Base-by-base conservation (phyloP, 805 yeast species). In the Candida nemodendra region DNA sequence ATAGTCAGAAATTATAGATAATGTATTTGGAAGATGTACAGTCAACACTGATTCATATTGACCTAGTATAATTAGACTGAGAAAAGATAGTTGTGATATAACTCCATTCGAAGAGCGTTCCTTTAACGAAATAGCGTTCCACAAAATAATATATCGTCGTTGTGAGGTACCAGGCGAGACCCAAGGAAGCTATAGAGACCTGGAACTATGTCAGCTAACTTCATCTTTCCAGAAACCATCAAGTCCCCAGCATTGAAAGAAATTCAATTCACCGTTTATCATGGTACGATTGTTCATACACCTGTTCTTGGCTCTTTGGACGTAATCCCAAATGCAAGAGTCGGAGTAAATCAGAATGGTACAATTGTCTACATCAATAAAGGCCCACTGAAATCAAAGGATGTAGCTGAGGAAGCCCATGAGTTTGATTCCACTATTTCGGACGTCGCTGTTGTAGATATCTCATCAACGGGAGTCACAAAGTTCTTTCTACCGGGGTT, bases 401-500 rank as follows among this genome's bases (percentile, higher is more conserved):
- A 31, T 2, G 30, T 40, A 17, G 34, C 28, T 3, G 26, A 23
- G 6, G 48, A 38, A 19, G 45, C 42, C 1, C 19, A 4, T 7
- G 27, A 17, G 7, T 32, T n/a, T 18, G 38, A 44, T 23, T 11
- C 36, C 1, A 3, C 31, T 6, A 7, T 22, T n/a, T 64, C 61
- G 36, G 51, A 57, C 3, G 38, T 56, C 1, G 38, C 36, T 1
- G 44, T 69, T 5, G 51, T 65, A 5, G 64, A 63, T 36, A 39
- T 51, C 17, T 50, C 70, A 0, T 27, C 44, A 8, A 57, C 63
- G 13, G 60, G 65, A 11, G 51, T 64, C 30, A 18, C 35, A 40
- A 61, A 63, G 40, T 89, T 89, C 56, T 77, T 81, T 51, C 75
- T 85, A 49, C 90, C 90, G 0, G 90, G 90, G 1, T 82, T 83